These are phyloP conservation scores for Hanseniaspora lindneri DNA, from an alignment of 805 yeast genomes.

Conservation along the genomic window DNA sequence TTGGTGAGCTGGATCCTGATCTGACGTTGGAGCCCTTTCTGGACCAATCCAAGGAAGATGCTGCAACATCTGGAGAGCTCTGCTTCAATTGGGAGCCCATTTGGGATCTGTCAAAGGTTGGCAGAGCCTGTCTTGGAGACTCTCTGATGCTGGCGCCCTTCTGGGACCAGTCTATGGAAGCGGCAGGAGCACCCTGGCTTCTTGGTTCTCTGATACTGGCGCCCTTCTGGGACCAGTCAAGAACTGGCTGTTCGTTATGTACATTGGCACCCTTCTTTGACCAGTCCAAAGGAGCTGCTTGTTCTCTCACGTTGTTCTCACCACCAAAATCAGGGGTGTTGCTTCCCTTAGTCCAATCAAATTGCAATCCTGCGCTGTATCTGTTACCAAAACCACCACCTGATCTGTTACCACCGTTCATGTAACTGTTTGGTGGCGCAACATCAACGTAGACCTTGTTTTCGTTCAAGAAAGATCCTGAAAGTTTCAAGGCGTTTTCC, in stretches of 20 bases:
- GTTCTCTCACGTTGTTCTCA: slow-evolving; percentile 25
- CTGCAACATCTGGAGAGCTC: background rate
- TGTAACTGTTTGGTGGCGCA: slow-evolving; percentile 50
- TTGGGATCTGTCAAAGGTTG: slow-evolving; percentile 3
- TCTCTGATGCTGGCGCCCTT: slow-evolving; percentile 2
- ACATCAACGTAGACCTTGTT: slow-evolving; percentile 66
- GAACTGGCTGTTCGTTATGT: background rate
- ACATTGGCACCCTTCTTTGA: background rate
- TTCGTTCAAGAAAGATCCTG: slow-evolving; percentile 58
- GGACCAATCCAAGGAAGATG: slow-evolving; percentile 3
- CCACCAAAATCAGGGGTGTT: slow-evolving; percentile 22
- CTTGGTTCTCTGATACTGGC: slow-evolving; percentile 5
- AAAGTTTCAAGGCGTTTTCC: slow-evolving; percentile 56
- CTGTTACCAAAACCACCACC: slow-evolving; percentile 39
- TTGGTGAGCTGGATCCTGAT: background rate
- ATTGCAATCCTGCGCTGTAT: slow-evolving; percentile 24
- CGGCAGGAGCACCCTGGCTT: background rate
- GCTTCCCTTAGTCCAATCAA: slow-evolving; percentile 12
- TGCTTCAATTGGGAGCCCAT: background rate
- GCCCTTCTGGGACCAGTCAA: slow-evolving; percentile 13
- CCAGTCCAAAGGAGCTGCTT: slow-evolving; percentile 19
- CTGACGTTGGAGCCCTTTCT: slow-evolving; percentile 10
- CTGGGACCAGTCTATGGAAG: slow-evolving; percentile 5
- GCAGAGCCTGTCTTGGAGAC: background rate
- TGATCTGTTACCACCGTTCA: slow-evolving; percentile 28